Evolutionary conservation across 2,329 filamentous ascomycete species (phyloP).

Genomic region (Colletotrichum brevisporum): DNA sequence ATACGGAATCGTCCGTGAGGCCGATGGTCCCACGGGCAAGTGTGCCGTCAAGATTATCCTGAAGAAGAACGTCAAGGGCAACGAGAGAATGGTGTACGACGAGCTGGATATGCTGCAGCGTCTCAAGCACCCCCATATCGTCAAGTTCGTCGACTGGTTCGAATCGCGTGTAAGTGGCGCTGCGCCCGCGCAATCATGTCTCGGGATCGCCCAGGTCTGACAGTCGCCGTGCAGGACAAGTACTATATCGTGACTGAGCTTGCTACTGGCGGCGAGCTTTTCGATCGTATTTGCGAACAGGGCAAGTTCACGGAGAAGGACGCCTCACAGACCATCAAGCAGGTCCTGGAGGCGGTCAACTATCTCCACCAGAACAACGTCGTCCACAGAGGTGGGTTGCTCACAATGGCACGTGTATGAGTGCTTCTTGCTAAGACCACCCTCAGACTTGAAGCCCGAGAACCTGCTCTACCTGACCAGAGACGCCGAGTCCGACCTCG

Average conservation of each 20-base stretch:
- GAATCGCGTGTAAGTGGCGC: conserved; percentile 84
- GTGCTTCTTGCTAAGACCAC: conserved; percentile 31
- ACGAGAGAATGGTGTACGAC: conserved; percentile 99
- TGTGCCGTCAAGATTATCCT: conserved; percentile 99
- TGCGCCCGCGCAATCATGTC: too few relatives aligned
- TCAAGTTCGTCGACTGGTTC: conserved; percentile 98
- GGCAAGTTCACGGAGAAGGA: conserved; percentile 99
- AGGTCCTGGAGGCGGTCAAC: conserved; percentile 92
- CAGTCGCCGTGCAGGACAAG: conserved; percentile 79
- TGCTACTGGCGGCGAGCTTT: conserved; percentile 94
- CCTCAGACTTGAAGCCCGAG: conserved; percentile 93
- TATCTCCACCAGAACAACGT: conserved; percentile 96
- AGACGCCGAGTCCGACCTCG: conserved; percentile 83
- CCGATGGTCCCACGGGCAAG: conserved; percentile 85
- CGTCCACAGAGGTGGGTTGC: conserved; percentile 85
- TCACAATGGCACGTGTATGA: neutral
- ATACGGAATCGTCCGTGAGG: conserved; percentile 98
- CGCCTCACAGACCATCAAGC: conserved; percentile 93
- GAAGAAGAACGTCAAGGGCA: conserved; percentile 99
- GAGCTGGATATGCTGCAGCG: conserved; percentile 94
- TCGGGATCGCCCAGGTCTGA: conserved; percentile 16
- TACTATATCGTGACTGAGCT: conserved; percentile 99
- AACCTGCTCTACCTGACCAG: conserved; percentile 94
- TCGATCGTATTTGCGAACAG: conserved; percentile 97
- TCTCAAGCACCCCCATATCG: conserved; percentile 94